Base-by-base conservation (phyloP, 179 eudicot genomes). In the Gypsophila paniculata region DNA sequence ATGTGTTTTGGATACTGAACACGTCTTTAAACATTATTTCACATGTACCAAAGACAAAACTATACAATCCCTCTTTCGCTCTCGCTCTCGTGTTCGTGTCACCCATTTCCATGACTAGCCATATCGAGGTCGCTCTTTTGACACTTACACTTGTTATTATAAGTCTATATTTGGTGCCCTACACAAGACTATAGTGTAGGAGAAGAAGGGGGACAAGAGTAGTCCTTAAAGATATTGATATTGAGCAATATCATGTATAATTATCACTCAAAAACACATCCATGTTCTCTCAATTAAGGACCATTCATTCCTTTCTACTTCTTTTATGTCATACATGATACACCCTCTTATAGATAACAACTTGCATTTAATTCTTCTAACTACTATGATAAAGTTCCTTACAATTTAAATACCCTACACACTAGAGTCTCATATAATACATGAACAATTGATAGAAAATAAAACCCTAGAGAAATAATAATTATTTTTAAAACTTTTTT, bases 201-300 rank as follows among this genome's bases (percentile, higher is more conserved):
- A 77, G 68, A 66, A 73, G 77, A 70, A 74, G 78, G 83, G 83
- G 73, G 86, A 81, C 85, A 85, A 73, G 78, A 74, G 49, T 70
- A 82, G 80, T 80, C 82, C 83, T 69, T 74, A 72, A 48, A 79
- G 76, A 82, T 82, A 82, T 76, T 77, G 74, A 72, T 6, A 72
- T 29, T 71, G 79, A 74, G 79, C 71, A 38, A 81, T 67, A 66
- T 78, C 82, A 78, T 83, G 75, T 78, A 71, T 65, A 76, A 81
- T 78, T 80, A 69, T 80, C 39, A 65, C 69, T 73, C 77, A 12
- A 66, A 82, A 84, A 84, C 91, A 89, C 76, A 64, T 87, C 84
- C 96, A 89, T 89, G 96, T 89, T 89, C 91, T 85, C 74, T 69
- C 78, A 79, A 76, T 71, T 57, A 76, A 81, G 77, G 72, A 65